Base-by-base conservation (phyloP, 2,329 filamentous ascomycete species). In the Macroventuria anomochaeta region DNA sequence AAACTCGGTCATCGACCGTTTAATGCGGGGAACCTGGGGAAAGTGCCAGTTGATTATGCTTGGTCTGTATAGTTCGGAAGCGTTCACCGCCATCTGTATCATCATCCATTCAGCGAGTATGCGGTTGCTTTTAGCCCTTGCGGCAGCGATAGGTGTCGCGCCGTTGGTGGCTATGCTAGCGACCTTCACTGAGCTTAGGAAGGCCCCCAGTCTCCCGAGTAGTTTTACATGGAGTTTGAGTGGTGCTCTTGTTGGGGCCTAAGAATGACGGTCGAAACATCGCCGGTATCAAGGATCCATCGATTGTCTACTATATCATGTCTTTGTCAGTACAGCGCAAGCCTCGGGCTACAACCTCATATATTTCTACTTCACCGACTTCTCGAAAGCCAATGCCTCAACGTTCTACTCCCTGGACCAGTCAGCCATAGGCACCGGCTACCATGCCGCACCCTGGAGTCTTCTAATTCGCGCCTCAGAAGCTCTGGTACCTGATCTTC, bases 401-500 rank as follows among this genome's bases (percentile, higher is more conserved):
- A 56, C 63, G 0, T 75, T 76, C 58, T 65, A 65, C 61, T 77
- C 77, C 57, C 70, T 78, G 10, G 75, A 77, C 36, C 67, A 75
- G 46, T 61, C 69, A 1, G 53, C 62, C 11, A 70, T 78, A n/a
- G 75, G 75, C 7, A 59, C 66, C 0, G 76, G 75, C 3, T 78
- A 77, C 59, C 70, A 74, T 7, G 76, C 76, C 11, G 76, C 76
- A 3, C 76, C n/a, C 75, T 1, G 47, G 77, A 46, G 71, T 78
- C 25, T 77, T 78, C 62, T 78, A 71, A 63, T 77, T 77, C 23
- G 71, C 59, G 15, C 75, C 76, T 0, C 75, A 79, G 23, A 72
- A 72, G 25, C 65, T 76, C 7, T 78, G 75, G 76, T 78, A 78
- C 49, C 69, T 77, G 13, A 61, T 79, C 54, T 78, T 68, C 60